phyloP scores from a whole-genome alignment of 495 filamentous ascomycete species.

The Neurospora hispaniola region DNA sequence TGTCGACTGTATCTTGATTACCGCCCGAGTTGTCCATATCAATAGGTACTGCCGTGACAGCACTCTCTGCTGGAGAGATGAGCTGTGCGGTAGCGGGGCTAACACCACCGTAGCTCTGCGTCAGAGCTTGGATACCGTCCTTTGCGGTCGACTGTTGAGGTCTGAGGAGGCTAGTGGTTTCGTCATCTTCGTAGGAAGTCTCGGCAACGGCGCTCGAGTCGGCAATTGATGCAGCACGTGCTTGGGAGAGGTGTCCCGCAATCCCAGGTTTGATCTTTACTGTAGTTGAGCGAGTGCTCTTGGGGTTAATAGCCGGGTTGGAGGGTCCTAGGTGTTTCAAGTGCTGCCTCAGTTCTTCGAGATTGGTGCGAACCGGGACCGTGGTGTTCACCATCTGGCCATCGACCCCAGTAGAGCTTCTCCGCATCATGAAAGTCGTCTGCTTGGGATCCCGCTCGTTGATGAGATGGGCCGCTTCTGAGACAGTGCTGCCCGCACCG shows the following conservation, averaged over 20 bases:
- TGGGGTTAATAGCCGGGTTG: constrained; percentile 76
- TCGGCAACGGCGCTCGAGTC: constrained; percentile 11
- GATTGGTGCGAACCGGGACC: constrained; percentile 39
- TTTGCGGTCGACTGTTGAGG: constrained; percentile 34
- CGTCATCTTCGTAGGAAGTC: constrained; percentile 21
- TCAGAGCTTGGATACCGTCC: constrained; percentile 58
- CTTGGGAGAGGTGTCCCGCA: constrained; percentile 6
- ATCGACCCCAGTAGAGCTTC: constrained; percentile 40
- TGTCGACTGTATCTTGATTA: neutral
- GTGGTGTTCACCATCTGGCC: constrained; percentile 27
- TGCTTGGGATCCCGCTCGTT: constrained; percentile 26
- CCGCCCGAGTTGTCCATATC: constrained; percentile 1
- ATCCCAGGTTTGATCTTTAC: constrained; percentile 80
- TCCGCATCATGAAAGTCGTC: constrained; percentile 44
- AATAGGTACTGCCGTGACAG: neutral
- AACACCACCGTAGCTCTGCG: constrained; percentile 55
- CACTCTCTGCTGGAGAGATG: constrained; percentile 12
- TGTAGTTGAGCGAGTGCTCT: constrained; percentile 69
- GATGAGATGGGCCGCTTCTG: constrained; percentile 19
- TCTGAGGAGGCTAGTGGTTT: constrained; percentile 30
- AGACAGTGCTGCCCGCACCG: constrained; percentile 9
- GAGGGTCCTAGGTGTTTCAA: constrained; percentile 87
- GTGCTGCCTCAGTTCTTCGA: constrained; percentile 66
- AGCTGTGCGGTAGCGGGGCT: constrained; percentile 21
- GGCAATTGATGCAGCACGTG: constrained; percentile 14